Percentiles rank a stretch among this genome's conserved stretches.
Evolutionary conservation across 108 stramenopile genomes (phyloP).

Genomic region (Skeletonema menzelii): DNA sequence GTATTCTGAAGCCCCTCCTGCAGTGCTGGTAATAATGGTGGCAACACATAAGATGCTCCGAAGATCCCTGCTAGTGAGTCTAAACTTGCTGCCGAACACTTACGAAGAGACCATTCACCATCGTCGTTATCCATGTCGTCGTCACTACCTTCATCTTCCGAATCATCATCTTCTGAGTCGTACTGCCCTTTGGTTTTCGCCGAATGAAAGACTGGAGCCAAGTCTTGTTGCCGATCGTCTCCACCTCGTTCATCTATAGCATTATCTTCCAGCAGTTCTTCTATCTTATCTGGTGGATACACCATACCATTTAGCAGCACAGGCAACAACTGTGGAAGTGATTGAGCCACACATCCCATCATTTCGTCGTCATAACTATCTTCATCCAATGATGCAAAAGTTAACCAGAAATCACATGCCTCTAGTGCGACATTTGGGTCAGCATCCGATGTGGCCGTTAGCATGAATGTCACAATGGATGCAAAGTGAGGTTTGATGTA

Average conservation of each 20-base stretch:
- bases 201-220: conserved; percentile 86
- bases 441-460: conserved; percentile 58
- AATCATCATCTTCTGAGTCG: conserved; percentile 37
- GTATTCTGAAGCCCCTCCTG: conserved; percentile 66
- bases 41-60: conserved; percentile 68
- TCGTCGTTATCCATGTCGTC: conserved; percentile 67
- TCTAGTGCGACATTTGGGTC: conserved; percentile 69
- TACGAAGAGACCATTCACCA: conserved; percentile 89
- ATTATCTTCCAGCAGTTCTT: conserved; percentile 74
- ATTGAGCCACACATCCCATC: conserved; percentile 46
- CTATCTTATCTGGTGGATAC: conserved; percentile 73
- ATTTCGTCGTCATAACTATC: conserved; percentile 59
- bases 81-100: conserved; percentile 85
- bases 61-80: conserved; percentile 77
- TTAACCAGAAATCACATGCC: conserved; percentile 92
- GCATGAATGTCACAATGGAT: conserved; percentile 82
- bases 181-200: conserved; percentile 47
- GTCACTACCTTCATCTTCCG: conserved; percentile 70
- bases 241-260: conserved; percentile 61
- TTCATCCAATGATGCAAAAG: conserved; percentile 76
- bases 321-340: conserved; percentile 76
- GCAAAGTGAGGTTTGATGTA: conserved; percentile 72
- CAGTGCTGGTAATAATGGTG: conserved; percentile 75
- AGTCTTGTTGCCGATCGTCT: conserved; percentile 48
- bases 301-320: conserved; percentile 83